Percentiles rank a stretch among this genome's conserved stretches.
These are phyloP conservation scores for Trametes cinnabarina DNA, from an alignment of 768 basidiomycete species.

Conservation along the genomic window DNA sequence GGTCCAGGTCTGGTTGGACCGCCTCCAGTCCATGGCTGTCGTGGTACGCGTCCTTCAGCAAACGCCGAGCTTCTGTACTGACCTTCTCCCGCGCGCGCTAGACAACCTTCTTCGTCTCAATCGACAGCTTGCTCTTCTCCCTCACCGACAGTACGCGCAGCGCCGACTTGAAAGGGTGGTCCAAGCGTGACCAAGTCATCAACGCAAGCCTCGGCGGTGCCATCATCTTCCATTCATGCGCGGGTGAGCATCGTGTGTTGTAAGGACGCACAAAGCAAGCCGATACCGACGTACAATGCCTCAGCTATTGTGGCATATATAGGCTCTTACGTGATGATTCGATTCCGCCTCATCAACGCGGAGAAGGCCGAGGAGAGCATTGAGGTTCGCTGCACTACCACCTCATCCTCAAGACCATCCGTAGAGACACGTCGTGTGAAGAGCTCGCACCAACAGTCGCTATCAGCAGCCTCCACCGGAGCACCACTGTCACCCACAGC, in stretches of 20 bases:
- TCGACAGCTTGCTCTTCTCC: constrained; percentile 50
- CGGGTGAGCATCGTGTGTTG: constrained; percentile 37
- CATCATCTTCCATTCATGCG: constrained; percentile 44
- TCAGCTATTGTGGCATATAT: constrained; percentile 49
- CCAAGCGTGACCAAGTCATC: constrained; percentile 16
- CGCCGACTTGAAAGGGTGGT: constrained; percentile 25
- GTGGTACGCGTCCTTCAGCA: constrained; percentile 41
- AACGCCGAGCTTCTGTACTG: too few relatives aligned
- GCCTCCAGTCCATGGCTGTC: constrained; percentile 56
- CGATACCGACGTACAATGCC: neutral
- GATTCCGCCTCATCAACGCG: constrained; percentile 54
- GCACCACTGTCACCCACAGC: constrained; percentile 5
- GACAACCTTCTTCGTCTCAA: constrained; percentile 64
- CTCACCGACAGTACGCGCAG: constrained; percentile 24
- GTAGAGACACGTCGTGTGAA: neutral
- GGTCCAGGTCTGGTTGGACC: constrained; percentile 58
- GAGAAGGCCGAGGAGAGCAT: constrained; percentile 21
- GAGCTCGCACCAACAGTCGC: neutral
- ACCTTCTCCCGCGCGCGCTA: constrained; percentile 22
- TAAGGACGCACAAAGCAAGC: neutral
- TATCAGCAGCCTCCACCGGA: neutral
- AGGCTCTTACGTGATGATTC: constrained; percentile 54
- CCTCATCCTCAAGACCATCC: neutral
- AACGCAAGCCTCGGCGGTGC: constrained; percentile 20
- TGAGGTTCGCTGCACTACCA: neutral